Percentiles rank a stretch among this genome's conserved stretches.
phyloP scores from a whole-genome alignment of 2,329 filamentous ascomycete genomes.

The Verticillium longisporum region DNA sequence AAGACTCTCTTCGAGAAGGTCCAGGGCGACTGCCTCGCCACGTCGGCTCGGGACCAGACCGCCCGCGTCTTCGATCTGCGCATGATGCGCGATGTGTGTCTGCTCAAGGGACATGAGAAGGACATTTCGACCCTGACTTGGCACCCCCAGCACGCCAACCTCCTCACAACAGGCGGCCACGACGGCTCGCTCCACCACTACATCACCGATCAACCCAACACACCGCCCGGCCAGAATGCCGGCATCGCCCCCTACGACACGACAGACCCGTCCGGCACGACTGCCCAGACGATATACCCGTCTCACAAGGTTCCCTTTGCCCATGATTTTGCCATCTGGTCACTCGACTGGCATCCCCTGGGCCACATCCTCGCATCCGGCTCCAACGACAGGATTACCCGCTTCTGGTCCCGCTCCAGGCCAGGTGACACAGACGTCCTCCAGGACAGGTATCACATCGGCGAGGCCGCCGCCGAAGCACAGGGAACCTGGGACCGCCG shows the following conservation, averaged over 20 bases:
- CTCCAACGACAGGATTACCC: slow-evolving; percentile 91
- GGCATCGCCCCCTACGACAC: slow-evolving; percentile 80
- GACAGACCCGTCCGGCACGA: slow-evolving; percentile 69
- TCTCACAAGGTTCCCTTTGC: slow-evolving; percentile 82
- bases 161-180: slow-evolving; percentile 84
- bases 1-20: slow-evolving; percentile 86
- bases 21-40: slow-evolving; percentile 78
- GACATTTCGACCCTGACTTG: slow-evolving; percentile 88
- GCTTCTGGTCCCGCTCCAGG: slow-evolving; percentile 89
- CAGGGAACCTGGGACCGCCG: slow-evolving; percentile 90
- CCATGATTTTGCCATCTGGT: slow-evolving; percentile 95
- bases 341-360: slow-evolving; percentile 93
- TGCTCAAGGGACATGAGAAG: slow-evolving; percentile 92
- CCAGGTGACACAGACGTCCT: slow-evolving; percentile 81
- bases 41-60: slow-evolving; percentile 87
- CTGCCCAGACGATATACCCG: slow-evolving; percentile 86
- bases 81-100: slow-evolving; percentile 96
- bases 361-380: slow-evolving; percentile 93
- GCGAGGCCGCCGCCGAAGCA: slow-evolving; percentile 85
- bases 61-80: slow-evolving; percentile 90
- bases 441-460: slow-evolving; percentile 92
- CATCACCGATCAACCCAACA: slow-evolving; percentile 89
- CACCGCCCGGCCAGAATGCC: slow-evolving; percentile 63
- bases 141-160: slow-evolving; percentile 86
- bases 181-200: slow-evolving; percentile 91